Evolutionary conservation across 441 rosid genomes (phyloP), one percentile per base, ranked within the genome.

Genomic region (Brassica hybrid): DNA sequence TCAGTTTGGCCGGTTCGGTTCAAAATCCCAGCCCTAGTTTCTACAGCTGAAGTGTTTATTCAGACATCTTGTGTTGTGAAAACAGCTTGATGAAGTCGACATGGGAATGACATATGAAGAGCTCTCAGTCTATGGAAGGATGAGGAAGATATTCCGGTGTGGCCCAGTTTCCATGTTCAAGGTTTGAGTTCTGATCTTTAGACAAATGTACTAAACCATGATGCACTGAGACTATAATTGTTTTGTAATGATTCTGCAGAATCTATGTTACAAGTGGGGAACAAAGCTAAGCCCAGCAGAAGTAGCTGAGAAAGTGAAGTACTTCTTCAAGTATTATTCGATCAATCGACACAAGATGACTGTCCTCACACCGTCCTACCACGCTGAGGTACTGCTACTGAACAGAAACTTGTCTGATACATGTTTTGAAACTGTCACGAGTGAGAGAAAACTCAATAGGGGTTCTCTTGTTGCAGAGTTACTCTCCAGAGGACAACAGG

Each of bases 101-200:
- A 96, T 96, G 98, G 98, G 98, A 80, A 94, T 96, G 97, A 96
- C 99, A 30, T 94, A 96, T 10, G 99, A 91, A 79, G 99, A 94
- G 85, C 93, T 96, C 75, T 92, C 99, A 18, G 89, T 89, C 75
- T 96, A 91, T 6, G 99, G 99, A 74, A 89, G 97, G 78, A 67
- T 96, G 83, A 80, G 97, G 57, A 96, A 96, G 81, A 90, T 96
- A 45, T 93, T 91, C 85, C 94, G 93, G 5, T 91, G 97, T 69
- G 98, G 99, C 10, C 99, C 99, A 5, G 93, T 92, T 16, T 91
- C 98, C 12, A 96, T 96, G 99, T 96, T 96, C 73, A 81, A 81
- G 84, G 84, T 81, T 58, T 41, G 67, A 12, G 14, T 67, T 67
- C 34, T 58, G 34, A 57, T 14, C 45, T 36, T 19, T 1, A 19